Evolutionary conservation across 768 basidiomycete genomes (phyloP).

Genomic region (Russula lepida): DNA sequence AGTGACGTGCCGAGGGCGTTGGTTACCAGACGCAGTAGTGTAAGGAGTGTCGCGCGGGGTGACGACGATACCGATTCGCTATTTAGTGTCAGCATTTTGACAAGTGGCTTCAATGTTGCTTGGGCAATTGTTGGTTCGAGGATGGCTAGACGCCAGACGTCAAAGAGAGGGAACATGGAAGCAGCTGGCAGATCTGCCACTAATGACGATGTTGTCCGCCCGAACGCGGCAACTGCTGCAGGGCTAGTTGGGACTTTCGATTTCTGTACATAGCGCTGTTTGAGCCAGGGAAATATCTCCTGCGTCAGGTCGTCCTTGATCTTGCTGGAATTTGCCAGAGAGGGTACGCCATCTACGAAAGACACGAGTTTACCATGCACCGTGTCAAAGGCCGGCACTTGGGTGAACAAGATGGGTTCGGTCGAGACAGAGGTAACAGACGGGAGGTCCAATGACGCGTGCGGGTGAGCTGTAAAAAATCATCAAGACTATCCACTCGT

Average conservation of each 20-base stretch:
- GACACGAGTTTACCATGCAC: conserved; percentile 52
- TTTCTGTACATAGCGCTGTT: conserved; percentile 41
- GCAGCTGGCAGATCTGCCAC: conserved; percentile 38
- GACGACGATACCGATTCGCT: conserved; percentile 25
- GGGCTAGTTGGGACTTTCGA: conserved; percentile 14
- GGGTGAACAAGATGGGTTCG: conserved; percentile 66
- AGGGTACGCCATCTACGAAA: conserved; percentile 47
- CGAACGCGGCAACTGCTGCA: conserved; percentile 28
- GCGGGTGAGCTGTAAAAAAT: conserved; percentile 57
- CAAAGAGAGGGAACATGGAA: conserved; percentile 71
- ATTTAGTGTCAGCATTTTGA: conserved; percentile 34
- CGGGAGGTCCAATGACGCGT: conserved; percentile 51
- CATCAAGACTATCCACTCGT: background rate
- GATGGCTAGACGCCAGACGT: conserved; percentile 73
- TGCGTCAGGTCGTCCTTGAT: conserved; percentile 43
- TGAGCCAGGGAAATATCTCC: conserved; percentile 56
- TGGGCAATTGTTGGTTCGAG: conserved; percentile 39
- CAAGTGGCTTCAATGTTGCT: conserved; percentile 40
- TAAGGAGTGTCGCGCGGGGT: conserved; percentile 48
- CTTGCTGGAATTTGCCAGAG: conserved; percentile 27
- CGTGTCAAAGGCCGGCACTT: conserved; percentile 60
- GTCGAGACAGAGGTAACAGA: conserved; percentile 54
- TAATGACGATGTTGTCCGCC: conserved; percentile 37
- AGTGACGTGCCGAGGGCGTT: conserved; percentile 53
- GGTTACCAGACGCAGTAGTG: conserved; percentile 55